Percentiles rank a stretch among this genome's conserved stretches.
These are phyloP conservation scores for Plasmodium cynomolgi DNA, from an alignment of 169 alveolate species.

Conservation along the genomic window DNA sequence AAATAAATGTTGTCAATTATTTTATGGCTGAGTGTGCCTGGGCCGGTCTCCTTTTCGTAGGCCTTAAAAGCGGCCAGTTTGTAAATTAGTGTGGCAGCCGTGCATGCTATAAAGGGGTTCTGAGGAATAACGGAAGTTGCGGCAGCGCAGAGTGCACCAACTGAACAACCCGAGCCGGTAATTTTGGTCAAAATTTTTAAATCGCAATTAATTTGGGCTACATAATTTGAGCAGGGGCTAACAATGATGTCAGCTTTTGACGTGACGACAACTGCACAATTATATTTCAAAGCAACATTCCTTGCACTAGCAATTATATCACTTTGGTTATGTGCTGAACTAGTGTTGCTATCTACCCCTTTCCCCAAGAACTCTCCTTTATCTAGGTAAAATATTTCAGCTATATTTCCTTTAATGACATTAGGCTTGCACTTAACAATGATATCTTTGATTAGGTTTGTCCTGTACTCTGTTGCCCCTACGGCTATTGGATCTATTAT, in stretches of 20 bases:
- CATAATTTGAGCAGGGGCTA: conserved; percentile 21
- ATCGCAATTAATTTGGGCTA: conserved; percentile 60
- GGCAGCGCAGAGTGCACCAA: conserved; percentile 74
- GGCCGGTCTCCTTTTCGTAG: conserved; percentile 47
- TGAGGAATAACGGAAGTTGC: conserved; percentile 44
- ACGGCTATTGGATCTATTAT: conserved; percentile 71
- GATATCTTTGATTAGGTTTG: conserved; percentile 32
- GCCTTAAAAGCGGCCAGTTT: conserved; percentile 67
- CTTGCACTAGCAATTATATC: conserved; percentile 68
- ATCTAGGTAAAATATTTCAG: conserved; percentile 59
- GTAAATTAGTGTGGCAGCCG: conserved; percentile 40
- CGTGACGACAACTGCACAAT: conserved; percentile 62
- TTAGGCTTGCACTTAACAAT: conserved; percentile 51
- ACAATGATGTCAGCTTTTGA: conserved; percentile 50
- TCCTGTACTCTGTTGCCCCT: conserved; percentile 70
- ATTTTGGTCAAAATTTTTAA: conserved; percentile 52
- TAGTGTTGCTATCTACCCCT: conserved; percentile 64
- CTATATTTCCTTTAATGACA: conserved; percentile 69
- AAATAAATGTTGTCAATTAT: conserved; percentile 58
- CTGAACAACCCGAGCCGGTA: conserved; percentile 74
- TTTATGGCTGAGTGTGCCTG: conserved; percentile 56
- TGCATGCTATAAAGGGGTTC: conserved; percentile 53
- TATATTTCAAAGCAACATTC: conserved; percentile 61
- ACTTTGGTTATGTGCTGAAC: not conserved
- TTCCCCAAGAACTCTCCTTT: conserved; percentile 60